Percentiles rank a stretch among this genome's conserved stretches.
phyloP scores from a whole-genome alignment of 2,329 filamentous ascomycete genomes.

The Dactylonectria macrodidyma region DNA sequence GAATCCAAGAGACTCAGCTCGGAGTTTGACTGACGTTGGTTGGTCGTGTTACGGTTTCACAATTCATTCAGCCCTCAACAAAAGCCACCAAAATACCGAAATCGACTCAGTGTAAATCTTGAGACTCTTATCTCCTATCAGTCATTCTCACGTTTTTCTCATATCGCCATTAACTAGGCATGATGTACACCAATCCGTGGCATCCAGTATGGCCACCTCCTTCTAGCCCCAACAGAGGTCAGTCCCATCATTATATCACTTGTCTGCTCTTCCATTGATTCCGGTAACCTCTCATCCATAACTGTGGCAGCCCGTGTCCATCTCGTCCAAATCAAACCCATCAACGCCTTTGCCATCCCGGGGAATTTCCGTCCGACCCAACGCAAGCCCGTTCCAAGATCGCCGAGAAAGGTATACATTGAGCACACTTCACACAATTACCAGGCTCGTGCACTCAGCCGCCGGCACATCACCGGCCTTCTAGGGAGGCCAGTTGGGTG shows the following conservation, averaged over 20 bases:
- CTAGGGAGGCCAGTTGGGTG: constrained; percentile 62
- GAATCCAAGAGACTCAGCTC: neutral
- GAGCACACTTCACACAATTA: constrained; percentile 24
- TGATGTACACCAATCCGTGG: constrained; percentile 2
- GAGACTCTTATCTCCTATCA: constrained; percentile 13
- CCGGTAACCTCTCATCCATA: constrained; percentile 26
- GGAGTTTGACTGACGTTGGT: too few relatives aligned
- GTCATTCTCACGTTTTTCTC: constrained; percentile 44
- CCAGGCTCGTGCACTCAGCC: neutral
- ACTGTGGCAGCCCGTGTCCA: constrained; percentile 25
- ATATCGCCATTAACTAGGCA: constrained; percentile 24
- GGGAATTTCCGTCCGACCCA: constrained; percentile 35
- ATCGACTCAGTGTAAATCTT: neutral
- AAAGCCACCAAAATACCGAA: neutral
- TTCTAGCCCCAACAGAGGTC: constrained; percentile 30
- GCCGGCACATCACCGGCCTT: constrained; percentile 40
- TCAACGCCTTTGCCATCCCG: constrained; percentile 42
- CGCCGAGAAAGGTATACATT: constrained; percentile 34
- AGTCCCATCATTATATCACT: constrained; percentile 38
- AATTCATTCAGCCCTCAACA: neutral
- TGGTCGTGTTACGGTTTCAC: constrained; percentile 5
- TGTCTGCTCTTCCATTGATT: constrained; percentile 33
- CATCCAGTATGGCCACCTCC: constrained; percentile 30
- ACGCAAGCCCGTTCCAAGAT: constrained; percentile 33
- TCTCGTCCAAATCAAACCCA: constrained; percentile 30